Percentiles rank a stretch among this genome's conserved stretches.
These are phyloP conservation scores for Pseudocercospora musae DNA, from an alignment of 2,329 filamentous ascomycete species.

Conservation along the genomic window DNA sequence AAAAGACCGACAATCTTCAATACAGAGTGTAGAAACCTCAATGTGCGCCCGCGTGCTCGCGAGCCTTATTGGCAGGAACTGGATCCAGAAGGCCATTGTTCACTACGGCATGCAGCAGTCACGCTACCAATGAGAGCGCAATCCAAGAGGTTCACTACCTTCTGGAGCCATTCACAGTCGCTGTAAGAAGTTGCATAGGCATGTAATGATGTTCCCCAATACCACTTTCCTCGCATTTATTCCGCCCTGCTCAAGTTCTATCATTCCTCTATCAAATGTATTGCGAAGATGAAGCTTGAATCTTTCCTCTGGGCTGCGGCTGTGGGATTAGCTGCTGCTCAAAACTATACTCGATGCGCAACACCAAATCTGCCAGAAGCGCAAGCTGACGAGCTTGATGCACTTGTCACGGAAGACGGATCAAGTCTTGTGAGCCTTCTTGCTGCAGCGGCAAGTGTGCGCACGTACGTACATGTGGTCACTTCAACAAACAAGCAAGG, in stretches of 20 bases:
- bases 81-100: not conserved
- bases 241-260: not conserved
- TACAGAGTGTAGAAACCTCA: not conserved
- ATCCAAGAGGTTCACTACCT: not conserved
- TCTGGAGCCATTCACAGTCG: too few relatives aligned
- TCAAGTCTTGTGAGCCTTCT: not conserved
- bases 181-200: not conserved
- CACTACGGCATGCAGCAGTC: not conserved
- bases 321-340: not conserved
- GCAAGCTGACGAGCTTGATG: not conserved
- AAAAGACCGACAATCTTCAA: not conserved
- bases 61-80: not conserved
- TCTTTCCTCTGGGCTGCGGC: not conserved
- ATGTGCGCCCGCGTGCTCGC: not conserved
- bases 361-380: not conserved
- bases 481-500: constrained; percentile 28
- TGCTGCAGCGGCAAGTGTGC: not conserved
- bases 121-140: not conserved
- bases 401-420: not conserved
- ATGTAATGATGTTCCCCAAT: not conserved
- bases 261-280: not conserved
- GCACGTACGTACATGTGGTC: constrained; percentile 41
- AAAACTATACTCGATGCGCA: not conserved
- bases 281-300: not conserved
- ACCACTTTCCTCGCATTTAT: not conserved